Base-by-base conservation (phyloP, 805 yeast species). In the Saccharomycopsis amapae region DNA sequence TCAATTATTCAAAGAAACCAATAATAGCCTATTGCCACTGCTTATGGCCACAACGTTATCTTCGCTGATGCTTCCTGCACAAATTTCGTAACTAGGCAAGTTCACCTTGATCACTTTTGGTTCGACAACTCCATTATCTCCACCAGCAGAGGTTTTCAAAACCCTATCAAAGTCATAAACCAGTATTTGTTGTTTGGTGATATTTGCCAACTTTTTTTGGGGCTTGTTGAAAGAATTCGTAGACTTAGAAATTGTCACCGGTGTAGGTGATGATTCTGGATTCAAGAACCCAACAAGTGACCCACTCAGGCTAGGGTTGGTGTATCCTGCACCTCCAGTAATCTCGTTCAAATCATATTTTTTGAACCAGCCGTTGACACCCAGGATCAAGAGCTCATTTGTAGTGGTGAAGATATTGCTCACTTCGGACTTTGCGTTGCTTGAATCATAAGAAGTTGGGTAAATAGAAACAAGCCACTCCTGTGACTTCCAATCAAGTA, bases 401-500 rank as follows among this genome's bases (percentile, higher is more conserved):
- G 23, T 33, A 26, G 4, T 3, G n/a, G 13, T 23, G 23, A 13
- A 13, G 17, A 23, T 23, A 24, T 38, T 34, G 13, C n/a, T 15
- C 7, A 45, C 19, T 6, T 40, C 49, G 13, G 17, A 23, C 1
- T n/a, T 20, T 25, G 20, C 10, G 39, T 30, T 45, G 26, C 12
- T 20, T 6, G 44, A 13, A 3, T 53, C 53, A 38, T 54, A 53
- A 10, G 62, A 48, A 20, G 49, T 51, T 13, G 67, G 66, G 34
- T 61, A 64, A 4, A 66, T 59, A 1, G 66, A 56, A 35, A 49
- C 51, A 6, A 63, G 41, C 61, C 64, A 58, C 34, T 53, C 37
- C 2, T 53, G 53, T 33, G 57, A 58, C 7, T 58, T 51, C 67
- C 68, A 66, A 39, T 66, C 66, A 32, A 59, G 48, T 1, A 66